Conservation (phyloP, 1,284 basidiomycete genomes). For the Ceratobasidium sp. region DNA sequence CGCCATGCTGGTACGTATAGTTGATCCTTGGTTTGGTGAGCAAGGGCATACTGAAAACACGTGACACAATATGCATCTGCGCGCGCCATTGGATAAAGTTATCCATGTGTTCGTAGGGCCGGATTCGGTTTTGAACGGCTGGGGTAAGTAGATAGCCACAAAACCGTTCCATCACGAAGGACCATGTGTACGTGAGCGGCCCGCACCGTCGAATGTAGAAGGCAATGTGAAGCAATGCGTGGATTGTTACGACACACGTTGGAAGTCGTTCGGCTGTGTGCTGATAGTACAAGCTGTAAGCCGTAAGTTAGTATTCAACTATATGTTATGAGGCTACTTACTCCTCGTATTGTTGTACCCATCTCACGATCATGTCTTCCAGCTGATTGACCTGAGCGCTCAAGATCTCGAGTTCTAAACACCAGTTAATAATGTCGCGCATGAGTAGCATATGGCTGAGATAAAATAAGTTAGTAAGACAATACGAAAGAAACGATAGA, state of each 20-base stretch:
- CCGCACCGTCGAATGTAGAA: constrained; percentile 57
- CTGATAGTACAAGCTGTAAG: constrained; percentile 62
- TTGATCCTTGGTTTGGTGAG: no score
- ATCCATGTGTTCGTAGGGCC: constrained; percentile 54
- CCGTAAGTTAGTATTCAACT: background rate
- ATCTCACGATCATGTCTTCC: constrained; percentile 58
- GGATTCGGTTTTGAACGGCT: constrained; percentile 52
- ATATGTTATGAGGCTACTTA: constrained; percentile 49
- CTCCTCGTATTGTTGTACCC: constrained; percentile 65
- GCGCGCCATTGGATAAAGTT: no score
- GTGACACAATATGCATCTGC: constrained; percentile 48
- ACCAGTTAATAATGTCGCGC: constrained; percentile 60
- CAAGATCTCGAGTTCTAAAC: constrained; percentile 62
- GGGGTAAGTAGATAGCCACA: constrained; percentile 53
- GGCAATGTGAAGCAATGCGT: constrained; percentile 62
- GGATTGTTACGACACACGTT: constrained; percentile 61
- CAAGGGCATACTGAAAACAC: no score
- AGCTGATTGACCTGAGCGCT: constrained; percentile 57
- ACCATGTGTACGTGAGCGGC: constrained; percentile 64
- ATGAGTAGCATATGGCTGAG: constrained; percentile 62
- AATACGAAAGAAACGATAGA: constrained; percentile 50
- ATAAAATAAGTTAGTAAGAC: background rate
- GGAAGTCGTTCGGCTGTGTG: constrained; percentile 55
- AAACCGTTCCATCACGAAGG: no score
- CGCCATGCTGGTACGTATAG: no score